These are phyloP conservation scores for Amylostereum chailletii DNA, from an alignment of 1,284 basidiomycete genomes.

Conservation along the genomic window DNA sequence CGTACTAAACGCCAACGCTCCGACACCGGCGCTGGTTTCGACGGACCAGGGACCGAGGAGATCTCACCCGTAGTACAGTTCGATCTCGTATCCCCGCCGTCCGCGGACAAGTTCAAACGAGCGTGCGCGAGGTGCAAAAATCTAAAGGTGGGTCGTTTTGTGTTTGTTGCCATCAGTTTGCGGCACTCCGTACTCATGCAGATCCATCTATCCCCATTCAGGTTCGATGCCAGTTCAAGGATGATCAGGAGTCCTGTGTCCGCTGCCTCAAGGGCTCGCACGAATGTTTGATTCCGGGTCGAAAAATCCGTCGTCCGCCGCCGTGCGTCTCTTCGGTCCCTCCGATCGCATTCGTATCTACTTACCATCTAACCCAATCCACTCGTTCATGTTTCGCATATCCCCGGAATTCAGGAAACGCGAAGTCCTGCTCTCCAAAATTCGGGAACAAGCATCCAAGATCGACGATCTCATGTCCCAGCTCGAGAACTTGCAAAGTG, in stretches of 20 bases:
- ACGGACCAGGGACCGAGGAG: constrained; percentile 6
- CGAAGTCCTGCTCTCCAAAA: constrained; percentile 64
- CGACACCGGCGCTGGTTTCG: no score
- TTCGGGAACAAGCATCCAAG: constrained; percentile 59
- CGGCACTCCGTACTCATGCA: not conserved
- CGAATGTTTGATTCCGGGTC: constrained; percentile 68
- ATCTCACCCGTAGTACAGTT: no score
- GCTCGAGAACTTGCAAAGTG: constrained; percentile 7
- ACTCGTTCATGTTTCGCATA: constrained; percentile 4
- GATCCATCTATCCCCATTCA: constrained; percentile 9
- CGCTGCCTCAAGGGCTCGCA: constrained; percentile 58
- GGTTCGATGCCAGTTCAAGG: constrained; percentile 66
- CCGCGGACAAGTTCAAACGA: constrained; percentile 16
- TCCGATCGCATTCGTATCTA: not conserved
- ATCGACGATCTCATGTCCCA: constrained; percentile 58
- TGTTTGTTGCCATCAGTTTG: not conserved
- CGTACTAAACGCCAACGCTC: constrained; percentile 21
- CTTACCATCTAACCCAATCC: not conserved
- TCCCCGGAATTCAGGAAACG: constrained; percentile 42
- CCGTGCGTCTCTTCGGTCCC: constrained; percentile 40
- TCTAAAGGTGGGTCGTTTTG: constrained; percentile 42
- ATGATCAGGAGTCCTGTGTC: constrained; percentile 60
- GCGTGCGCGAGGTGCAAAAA: constrained; percentile 68
- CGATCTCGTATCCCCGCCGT: constrained; percentile 26
- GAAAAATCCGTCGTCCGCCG: constrained; percentile 66